Conservation (phyloP, 331 rosid genomes). For the Phaseolus coccineus region DNA sequence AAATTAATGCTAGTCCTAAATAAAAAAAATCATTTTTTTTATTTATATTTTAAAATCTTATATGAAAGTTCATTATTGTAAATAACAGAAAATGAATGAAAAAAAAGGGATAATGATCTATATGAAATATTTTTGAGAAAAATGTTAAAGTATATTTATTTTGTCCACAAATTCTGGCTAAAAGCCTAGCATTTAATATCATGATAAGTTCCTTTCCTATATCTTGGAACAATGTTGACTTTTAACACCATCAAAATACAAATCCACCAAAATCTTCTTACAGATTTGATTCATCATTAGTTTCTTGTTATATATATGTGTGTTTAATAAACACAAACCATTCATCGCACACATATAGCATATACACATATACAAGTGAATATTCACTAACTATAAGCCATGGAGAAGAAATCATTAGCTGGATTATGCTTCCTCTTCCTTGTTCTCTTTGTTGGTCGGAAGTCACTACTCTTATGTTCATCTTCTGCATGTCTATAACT, state of each 20-base stretch:
- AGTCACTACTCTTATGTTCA: background rate
- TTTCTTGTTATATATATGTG: conserved; percentile 6
- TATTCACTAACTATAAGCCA: background rate
- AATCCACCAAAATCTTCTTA: background rate
- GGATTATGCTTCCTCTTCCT: conserved; percentile 27
- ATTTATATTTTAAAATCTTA: too few species aligned
- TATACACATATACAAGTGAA: background rate
- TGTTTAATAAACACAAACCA: background rate
- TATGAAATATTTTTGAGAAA: too few species aligned
- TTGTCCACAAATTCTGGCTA: too few species aligned
- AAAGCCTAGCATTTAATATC: background rate
- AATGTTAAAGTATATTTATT: too few species aligned
- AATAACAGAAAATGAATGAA: too few species aligned
- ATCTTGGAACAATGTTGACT: background rate
- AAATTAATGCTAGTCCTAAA: too few species aligned
- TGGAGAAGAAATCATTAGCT: conserved; percentile 19
- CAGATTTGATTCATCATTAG: background rate
- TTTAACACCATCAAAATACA: background rate
- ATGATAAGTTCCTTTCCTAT: background rate
- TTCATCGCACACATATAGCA: background rate
- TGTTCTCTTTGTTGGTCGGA: conserved; percentile 28
- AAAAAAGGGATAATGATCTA: too few species aligned
- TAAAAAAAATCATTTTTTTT: too few species aligned
- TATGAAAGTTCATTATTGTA: too few species aligned
- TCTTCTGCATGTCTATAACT: background rate